phyloP scores from a whole-genome alignment of 2,329 filamentous ascomycete species.

The Xylariaceae sp. region DNA sequence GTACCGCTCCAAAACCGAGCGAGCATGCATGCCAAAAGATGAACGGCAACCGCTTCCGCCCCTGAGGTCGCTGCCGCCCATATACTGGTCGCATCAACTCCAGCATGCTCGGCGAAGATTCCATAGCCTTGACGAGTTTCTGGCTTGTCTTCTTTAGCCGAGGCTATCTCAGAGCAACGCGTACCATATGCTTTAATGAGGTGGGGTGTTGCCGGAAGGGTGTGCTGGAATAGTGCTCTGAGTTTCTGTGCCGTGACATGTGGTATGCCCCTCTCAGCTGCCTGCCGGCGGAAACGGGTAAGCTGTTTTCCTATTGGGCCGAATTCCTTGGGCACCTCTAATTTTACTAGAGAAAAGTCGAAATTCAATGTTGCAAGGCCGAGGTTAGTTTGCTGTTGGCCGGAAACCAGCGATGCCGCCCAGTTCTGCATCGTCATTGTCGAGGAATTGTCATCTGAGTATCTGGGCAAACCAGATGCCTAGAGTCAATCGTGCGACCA shows the following conservation, averaged over 20 bases:
- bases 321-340: conserved; percentile 5
- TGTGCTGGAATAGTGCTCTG: conserved; percentile 35
- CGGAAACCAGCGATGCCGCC: too few relatives aligned
- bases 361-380: not conserved
- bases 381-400: too few relatives aligned
- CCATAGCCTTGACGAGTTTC: not conserved
- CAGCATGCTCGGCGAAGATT: conserved; percentile 21
- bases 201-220: conserved; percentile 27
- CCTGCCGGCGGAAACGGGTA: not conserved
- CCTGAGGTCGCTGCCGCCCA: conserved; percentile 35
- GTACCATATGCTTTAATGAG: conserved; percentile 23
- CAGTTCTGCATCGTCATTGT: too few relatives aligned
- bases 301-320: not conserved
- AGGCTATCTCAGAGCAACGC: conserved; percentile 18
- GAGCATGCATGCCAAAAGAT: conserved; percentile 36
- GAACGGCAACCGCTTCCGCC: conserved; percentile 23
- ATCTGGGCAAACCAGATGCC: too few relatives aligned
- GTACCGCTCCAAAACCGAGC: conserved; percentile 30
- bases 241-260: conserved; percentile 37
- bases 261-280: conserved; percentile 1
- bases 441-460: too few relatives aligned
- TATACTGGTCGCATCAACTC: conserved; percentile 29
- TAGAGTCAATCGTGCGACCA: too few relatives aligned
- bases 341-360: conserved; percentile 9
- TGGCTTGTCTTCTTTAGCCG: not conserved